phyloP scores from a whole-genome alignment of 169 alveolate genomes.

The Cryptosporidium andersoni region DNA sequence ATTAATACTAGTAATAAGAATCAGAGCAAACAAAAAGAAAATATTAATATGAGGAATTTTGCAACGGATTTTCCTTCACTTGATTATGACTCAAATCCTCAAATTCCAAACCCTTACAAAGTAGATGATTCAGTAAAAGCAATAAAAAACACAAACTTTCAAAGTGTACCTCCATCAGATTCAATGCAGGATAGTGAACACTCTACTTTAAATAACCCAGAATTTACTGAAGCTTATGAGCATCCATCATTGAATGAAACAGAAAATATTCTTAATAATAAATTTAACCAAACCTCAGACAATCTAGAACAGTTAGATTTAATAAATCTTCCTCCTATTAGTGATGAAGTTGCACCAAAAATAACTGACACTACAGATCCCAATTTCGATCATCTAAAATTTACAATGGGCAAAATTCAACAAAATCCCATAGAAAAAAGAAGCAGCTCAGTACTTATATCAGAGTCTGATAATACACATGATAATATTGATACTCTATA shows the following conservation, averaged over 20 bases:
- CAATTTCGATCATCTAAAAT: slow-evolving; percentile 21
- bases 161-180: too few relatives aligned
- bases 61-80: slow-evolving; percentile 55
- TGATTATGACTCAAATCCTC: slow-evolving; percentile 38
- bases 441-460: not conserved
- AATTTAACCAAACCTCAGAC: slow-evolving; percentile 9
- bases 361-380: too few relatives aligned
- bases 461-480: not conserved
- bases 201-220: not conserved
- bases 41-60: slow-evolving; percentile 35
- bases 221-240: too few relatives aligned
- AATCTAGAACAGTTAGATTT: slow-evolving; percentile 5
- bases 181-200: too few relatives aligned
- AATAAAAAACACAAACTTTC: not conserved
- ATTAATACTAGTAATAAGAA: slow-evolving; percentile 39
- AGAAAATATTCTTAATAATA: slow-evolving; percentile 13
- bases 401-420: slow-evolving; percentile 7
- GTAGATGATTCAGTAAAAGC: not conserved
- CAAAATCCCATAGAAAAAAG: not conserved
- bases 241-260: not conserved
- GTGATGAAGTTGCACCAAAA: too few relatives aligned
- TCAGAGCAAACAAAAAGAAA: not conserved
- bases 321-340: too few relatives aligned
- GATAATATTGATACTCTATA: slow-evolving; percentile 8
- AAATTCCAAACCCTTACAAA: not conserved